Evolutionary conservation across 2,329 filamentous ascomycete genomes (phyloP).

Genomic region (Sphaerulina populicola): DNA sequence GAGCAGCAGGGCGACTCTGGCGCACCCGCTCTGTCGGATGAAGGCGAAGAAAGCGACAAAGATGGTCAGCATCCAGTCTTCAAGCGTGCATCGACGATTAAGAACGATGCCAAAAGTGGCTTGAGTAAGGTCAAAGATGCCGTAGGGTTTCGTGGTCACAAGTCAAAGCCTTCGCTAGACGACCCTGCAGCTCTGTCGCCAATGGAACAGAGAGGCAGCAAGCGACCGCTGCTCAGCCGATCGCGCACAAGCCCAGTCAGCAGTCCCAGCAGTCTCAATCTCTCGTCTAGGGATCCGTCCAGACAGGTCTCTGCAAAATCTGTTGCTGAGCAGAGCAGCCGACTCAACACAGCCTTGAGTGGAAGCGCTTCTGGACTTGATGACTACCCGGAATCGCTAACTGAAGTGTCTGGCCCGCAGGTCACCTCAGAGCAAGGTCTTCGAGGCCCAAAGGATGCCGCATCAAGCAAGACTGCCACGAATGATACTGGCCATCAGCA

Average conservation of each 20-base stretch:
- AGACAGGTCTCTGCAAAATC: constrained; percentile 10
- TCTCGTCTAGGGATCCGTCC: constrained; percentile 4
- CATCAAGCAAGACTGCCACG: constrained; percentile 6
- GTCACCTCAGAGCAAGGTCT: constrained; percentile 13
- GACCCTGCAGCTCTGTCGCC: constrained; percentile 21
- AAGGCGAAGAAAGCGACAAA: constrained; percentile 30
- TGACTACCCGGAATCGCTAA: background rate
- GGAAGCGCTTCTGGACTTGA: background rate
- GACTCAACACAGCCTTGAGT: constrained; percentile 13
- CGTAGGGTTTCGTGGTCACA: constrained; percentile 50
- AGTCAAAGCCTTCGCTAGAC: constrained; percentile 32
- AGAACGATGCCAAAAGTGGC: constrained; percentile 72
- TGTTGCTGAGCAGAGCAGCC: constrained; percentile 16
- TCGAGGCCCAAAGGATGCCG: background rate
- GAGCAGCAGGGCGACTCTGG: constrained; percentile 20
- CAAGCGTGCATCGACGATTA: constrained; percentile 69
- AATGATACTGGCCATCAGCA: constrained; percentile 6
- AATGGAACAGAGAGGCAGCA: constrained; percentile 18
- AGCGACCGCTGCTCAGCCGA: constrained; percentile 20
- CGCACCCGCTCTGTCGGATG: constrained; percentile 23
- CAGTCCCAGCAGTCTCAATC: constrained; percentile 24
- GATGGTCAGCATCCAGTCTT: constrained; percentile 49
- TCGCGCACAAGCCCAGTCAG: constrained; percentile 25
- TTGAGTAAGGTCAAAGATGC: constrained; percentile 79
- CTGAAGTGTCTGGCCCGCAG: constrained; percentile 5